Conservation (phyloP, 2,329 filamentous ascomycete species). For the Colletotrichum tropicicola region DNA sequence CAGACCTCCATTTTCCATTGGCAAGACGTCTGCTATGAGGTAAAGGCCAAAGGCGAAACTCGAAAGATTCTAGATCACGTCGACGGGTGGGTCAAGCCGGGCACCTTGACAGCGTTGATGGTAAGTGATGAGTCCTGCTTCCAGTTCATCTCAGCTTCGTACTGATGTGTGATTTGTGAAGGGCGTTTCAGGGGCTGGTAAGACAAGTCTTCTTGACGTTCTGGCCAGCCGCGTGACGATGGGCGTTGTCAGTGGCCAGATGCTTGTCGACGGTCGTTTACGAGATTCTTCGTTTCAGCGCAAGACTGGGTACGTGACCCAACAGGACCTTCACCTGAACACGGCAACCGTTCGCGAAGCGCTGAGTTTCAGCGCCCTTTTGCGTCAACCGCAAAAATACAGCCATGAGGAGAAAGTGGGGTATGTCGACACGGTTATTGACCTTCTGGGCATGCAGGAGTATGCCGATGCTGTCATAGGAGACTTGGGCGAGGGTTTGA, state of each 20-base stretch:
- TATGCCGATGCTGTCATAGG: conserved; percentile 77
- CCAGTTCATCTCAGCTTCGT: conserved; percentile 62
- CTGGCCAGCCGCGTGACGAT: conserved; percentile 73
- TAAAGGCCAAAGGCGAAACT: conserved; percentile 69
- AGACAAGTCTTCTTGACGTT: conserved; percentile 67
- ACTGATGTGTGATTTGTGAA: background rate
- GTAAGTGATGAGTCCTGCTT: conserved; percentile 62
- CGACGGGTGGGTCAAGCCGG: conserved; percentile 75
- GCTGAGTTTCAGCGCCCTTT: conserved; percentile 71
- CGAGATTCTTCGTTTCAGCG: conserved; percentile 73
- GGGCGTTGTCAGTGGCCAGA: conserved; percentile 73
- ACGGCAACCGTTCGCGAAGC: conserved; percentile 65
- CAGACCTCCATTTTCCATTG: conserved; percentile 75
- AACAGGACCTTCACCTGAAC: conserved; percentile 59
- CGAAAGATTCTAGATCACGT: conserved; percentile 72
- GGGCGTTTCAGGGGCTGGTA: conserved; percentile 28
- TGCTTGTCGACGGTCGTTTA: conserved; percentile 71
- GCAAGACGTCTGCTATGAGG: conserved; percentile 75
- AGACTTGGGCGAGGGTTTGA: conserved; percentile 66
- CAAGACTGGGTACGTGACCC: conserved; percentile 74
- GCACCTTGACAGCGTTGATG: conserved; percentile 73
- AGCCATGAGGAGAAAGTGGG: conserved; percentile 40
- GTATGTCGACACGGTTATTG: conserved; percentile 40
- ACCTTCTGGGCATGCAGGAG: conserved; percentile 57
- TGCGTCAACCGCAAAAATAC: conserved; percentile 71